Base-by-base conservation (phyloP, 2,329 filamentous ascomycete species). In the Botrytis pseudocinerea region DNA sequence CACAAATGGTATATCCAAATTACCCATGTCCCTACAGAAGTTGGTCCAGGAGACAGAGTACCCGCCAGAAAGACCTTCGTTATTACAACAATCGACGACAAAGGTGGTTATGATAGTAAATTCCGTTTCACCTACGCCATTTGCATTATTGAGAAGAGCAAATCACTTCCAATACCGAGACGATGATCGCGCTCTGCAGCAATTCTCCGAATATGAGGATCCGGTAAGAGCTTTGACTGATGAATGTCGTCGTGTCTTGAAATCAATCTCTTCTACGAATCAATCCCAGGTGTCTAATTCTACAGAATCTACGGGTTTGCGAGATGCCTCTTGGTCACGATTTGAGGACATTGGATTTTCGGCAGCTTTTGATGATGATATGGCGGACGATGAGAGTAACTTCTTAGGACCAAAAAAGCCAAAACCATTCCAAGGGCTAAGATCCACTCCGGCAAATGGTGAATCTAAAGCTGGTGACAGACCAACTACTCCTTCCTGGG, bases 81-180 rank as follows among this genome's bases (percentile, higher is more conserved):
- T 97, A 51, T 87, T 98, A 81, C 92, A 95, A 80, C 90, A 92
- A 7, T 88, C 89, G 1, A 97, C 95, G 4, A 92, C 94, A 74
- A 95, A 93, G 80, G 94, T 99, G 7, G 91, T 97, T 74, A 98
- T 99, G 95, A 95, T 98, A 76, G 96, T 99, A 32, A 93, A 98
- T 77, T 90, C 91, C 0, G 95, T 99, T 51, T 99, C 96, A 0
- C 94, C 96, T 0, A 98, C 95, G 0, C 96, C 96, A 0, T 98
- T 98, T 82, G 88, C 96, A 4, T 87, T 99, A 20, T 85, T 99
- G 61, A 92, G 96, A 74, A 90, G 96, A 77, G 94, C 95, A 63
- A 97, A 93, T 81, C 92, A 98, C 81, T 98, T 99, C 81, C 92
- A 98, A 82, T 99, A 98, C 81, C 91, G 95, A 74, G 94, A 97